These are phyloP conservation scores for Pythium phragmiticola DNA, from an alignment of 352 stramenopile species.

Conservation along the genomic window DNA sequence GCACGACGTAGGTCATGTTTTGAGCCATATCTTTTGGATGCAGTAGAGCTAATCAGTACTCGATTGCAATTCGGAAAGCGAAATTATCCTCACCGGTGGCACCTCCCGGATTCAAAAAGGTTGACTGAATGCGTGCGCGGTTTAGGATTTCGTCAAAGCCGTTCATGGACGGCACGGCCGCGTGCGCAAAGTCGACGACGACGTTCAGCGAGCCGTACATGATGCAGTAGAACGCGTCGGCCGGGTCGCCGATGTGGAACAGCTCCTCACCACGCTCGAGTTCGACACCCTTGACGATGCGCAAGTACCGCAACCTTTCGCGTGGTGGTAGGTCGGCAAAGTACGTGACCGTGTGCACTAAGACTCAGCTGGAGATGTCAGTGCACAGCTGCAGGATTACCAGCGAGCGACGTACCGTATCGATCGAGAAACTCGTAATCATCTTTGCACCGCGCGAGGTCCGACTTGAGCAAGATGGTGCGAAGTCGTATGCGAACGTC, in stretches of 20 bases:
- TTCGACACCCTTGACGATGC: slow-evolving; percentile 61
- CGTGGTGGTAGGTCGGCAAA: slow-evolving; percentile 55
- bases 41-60: background rate
- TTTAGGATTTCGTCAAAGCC: slow-evolving; percentile 78
- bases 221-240: slow-evolving; percentile 76
- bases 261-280: slow-evolving; percentile 62
- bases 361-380: background rate
- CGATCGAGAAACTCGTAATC: slow-evolving; percentile 74
- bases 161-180: slow-evolving; percentile 57
- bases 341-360: slow-evolving; percentile 62
- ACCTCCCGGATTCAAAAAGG: slow-evolving; percentile 57
- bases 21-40: slow-evolving; percentile 24
- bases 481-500: slow-evolving; percentile 46
- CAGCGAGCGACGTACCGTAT: slow-evolving; percentile 36
- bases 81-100: slow-evolving; percentile 31
- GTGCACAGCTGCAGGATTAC: background rate
- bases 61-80: background rate
- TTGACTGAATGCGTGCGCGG: slow-evolving; percentile 64
- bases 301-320: slow-evolving; percentile 60
- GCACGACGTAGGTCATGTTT: slow-evolving; percentile 59
- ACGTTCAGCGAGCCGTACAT: slow-evolving; percentile 75
- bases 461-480: slow-evolving; percentile 45
- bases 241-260: slow-evolving; percentile 66
- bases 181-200: slow-evolving; percentile 71
- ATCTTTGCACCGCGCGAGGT: slow-evolving; percentile 36